Base-by-base conservation (phyloP, 345 rosid species). In the Toxicodendron radicans region DNA sequence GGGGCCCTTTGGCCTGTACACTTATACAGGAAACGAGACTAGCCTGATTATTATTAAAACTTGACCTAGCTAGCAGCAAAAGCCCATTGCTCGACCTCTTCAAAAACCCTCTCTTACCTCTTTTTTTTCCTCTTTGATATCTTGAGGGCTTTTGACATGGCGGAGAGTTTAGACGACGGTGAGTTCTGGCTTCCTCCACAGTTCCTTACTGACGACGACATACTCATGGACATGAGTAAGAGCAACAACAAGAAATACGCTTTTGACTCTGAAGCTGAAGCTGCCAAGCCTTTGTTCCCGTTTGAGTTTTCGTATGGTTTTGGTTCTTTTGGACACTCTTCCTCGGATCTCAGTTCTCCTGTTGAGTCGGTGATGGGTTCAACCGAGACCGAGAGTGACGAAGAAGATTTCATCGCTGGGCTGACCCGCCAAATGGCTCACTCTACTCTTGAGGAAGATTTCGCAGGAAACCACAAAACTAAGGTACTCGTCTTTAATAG, bases 101-200 rank as follows among this genome's bases (percentile, higher is more conserved):
- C 68, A 56, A 58, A 73, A 13, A 18, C 62, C 49, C 46, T 3
- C 32, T 38, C 52, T 64, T 54, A 17, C 64, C 20, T 45, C 46
- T 64, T 24, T 21, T 45, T 53, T 64, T 24, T 21, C 0, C 2
- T 3, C 10, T 8, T 20, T 14, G 23, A 10, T 3, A 18, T 61
- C 38, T 1, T 6, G 20, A 51, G 18, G 7, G 18, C 0, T 3
- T 51, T 48, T 1, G 43, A 13, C 24, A 94, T 92, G 99, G 92
- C 88, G 8, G 85, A 87, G 48, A 76, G 78, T 58, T 45, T 91
- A 0, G 80, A 88, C 72, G 90, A 90, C 75, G 94, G 87, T 2
- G 92, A 86, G 89, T 89, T 85, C 72, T 86, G 88, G 88, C 88
- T 95, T 64, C 99, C 95, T 3, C 79, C 94, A 0, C 80, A 87